Percentiles rank a stretch among this genome's conserved stretches.
phyloP scores from a whole-genome alignment of 1,284 basidiomycete species.

The Athelia psychrophila region DNA sequence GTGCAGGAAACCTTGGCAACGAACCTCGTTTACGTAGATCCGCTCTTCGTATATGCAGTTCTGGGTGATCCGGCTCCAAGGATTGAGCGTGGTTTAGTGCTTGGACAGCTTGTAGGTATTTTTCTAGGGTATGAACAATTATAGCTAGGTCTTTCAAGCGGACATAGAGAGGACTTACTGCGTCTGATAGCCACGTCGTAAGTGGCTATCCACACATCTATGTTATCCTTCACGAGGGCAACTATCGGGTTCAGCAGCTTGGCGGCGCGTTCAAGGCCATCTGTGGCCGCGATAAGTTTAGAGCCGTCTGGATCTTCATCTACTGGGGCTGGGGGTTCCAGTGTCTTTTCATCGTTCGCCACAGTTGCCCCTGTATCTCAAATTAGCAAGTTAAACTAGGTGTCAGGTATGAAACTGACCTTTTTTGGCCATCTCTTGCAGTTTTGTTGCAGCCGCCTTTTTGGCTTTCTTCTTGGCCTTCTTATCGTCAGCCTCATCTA shows the following conservation, averaged over 20 bases:
- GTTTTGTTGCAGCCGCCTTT: constrained; percentile 37
- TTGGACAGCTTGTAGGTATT: constrained; percentile 75
- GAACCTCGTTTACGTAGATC: constrained; percentile 60
- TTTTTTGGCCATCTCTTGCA: constrained; percentile 37
- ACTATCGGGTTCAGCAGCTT: constrained; percentile 74
- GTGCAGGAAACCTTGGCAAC: constrained; percentile 12
- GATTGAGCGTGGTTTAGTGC: constrained; percentile 63
- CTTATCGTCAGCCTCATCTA: constrained; percentile 53
- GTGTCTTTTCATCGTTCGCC: constrained; percentile 73
- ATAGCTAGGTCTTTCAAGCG: neutral
- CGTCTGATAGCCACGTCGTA: constrained; percentile 84
- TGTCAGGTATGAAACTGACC: neutral
- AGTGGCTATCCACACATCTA: constrained; percentile 72
- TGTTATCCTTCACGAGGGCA: constrained; percentile 44
- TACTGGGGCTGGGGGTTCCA: constrained; percentile 54
- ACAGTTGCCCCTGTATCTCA: constrained; percentile 28
- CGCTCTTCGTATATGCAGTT: constrained; percentile 70
- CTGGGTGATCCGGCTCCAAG: constrained; percentile 59
- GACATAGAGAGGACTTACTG: constrained; percentile 43
- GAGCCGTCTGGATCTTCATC: constrained; percentile 87
- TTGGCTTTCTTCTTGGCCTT: constrained; percentile 84
- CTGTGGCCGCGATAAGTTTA: constrained; percentile 61
- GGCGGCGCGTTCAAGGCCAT: constrained; percentile 77
- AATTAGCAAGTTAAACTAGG: neutral
- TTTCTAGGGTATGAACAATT: constrained; percentile 46